Evolutionary conservation across 75 land plant genomes (phyloP).

Genomic region (Picea glauca): DNA sequence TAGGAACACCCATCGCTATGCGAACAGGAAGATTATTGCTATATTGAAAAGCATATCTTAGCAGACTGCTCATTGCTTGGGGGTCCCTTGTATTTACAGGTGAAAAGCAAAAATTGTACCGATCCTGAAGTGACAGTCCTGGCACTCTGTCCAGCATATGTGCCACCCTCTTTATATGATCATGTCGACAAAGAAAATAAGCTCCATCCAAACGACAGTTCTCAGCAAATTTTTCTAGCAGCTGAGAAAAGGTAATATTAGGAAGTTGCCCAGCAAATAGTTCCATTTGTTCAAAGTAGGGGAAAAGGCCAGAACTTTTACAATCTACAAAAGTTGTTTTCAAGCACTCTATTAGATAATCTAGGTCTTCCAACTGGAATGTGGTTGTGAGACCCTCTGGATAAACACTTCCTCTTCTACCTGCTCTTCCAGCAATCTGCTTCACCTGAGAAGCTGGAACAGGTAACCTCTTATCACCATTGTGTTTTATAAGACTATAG

Average conservation of each 20-base stretch:
- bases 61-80: constrained; percentile 73
- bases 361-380: constrained; percentile 56
- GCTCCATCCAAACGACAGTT: constrained; percentile 83
- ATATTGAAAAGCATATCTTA: constrained; percentile 70
- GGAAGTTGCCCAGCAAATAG: constrained; percentile 82
- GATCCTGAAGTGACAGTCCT: constrained; percentile 77
- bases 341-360: constrained; percentile 79
- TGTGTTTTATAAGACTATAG: constrained; percentile 71
- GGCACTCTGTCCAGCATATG: constrained; percentile 77
- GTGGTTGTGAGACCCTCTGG: constrained; percentile 91
- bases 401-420: constrained; percentile 81
- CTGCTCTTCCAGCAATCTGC: constrained; percentile 98
- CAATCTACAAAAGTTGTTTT: constrained; percentile 78
- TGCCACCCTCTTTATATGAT: constrained; percentile 80
- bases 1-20: constrained; percentile 83
- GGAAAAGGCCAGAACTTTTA: constrained; percentile 83
- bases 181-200: constrained; percentile 79
- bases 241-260: constrained; percentile 55
- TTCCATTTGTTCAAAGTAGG: constrained; percentile 90
- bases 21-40: constrained; percentile 71
- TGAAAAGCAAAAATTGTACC: constrained; percentile 94
- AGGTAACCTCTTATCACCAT: constrained; percentile 70
- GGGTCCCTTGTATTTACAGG: constrained; percentile 89
- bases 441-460: constrained; percentile 89
- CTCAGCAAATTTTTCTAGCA: constrained; percentile 76